These are phyloP conservation scores for Bombardia bombarda DNA, from an alignment of 495 filamentous ascomycete species.

Conservation along the genomic window DNA sequence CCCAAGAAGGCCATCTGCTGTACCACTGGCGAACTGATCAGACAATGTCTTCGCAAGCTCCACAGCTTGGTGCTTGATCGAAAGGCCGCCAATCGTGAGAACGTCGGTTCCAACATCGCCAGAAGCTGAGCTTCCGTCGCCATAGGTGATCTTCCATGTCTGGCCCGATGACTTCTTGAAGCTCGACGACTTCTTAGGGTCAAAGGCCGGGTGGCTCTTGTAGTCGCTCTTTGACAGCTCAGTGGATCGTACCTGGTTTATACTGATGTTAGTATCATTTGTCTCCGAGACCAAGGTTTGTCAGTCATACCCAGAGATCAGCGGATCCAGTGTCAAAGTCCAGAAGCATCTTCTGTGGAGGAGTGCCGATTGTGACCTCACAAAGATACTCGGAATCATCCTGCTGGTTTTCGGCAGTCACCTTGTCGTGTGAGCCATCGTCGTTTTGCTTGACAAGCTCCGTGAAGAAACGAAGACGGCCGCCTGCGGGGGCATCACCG, in stretches of 20 bases:
- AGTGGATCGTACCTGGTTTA: conserved; percentile 54
- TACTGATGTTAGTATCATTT: conserved; percentile 1
- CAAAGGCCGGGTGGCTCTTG: conserved; percentile 44
- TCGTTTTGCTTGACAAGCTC: conserved; percentile 44
- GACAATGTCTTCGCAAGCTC: conserved; percentile 64
- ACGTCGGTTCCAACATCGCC: conserved; percentile 65
- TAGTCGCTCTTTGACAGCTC: conserved; percentile 32
- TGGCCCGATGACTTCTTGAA: conserved; percentile 44
- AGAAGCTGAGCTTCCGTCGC: conserved; percentile 63
- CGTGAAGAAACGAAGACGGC: conserved; percentile 34
- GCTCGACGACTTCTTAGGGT: conserved; percentile 53
- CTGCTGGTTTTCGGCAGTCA: conserved; percentile 65
- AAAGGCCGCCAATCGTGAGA: conserved; percentile 59
- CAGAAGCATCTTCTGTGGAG: conserved; percentile 55
- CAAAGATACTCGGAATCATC: conserved; percentile 67
- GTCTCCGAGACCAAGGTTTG: background rate
- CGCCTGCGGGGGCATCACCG: conserved; percentile 31
- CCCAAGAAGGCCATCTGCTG: conserved; percentile 67
- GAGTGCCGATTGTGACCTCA: conserved; percentile 58
- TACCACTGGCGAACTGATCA: conserved; percentile 46
- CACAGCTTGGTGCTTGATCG: conserved; percentile 58
- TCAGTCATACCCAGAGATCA: conserved; percentile 62
- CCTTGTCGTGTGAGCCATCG: conserved; percentile 37
- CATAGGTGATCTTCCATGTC: conserved; percentile 66
- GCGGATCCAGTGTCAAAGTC: conserved; percentile 75